Conservation (phyloP, 73 alveolate species). For the Blepharisma japonicum region DNA sequence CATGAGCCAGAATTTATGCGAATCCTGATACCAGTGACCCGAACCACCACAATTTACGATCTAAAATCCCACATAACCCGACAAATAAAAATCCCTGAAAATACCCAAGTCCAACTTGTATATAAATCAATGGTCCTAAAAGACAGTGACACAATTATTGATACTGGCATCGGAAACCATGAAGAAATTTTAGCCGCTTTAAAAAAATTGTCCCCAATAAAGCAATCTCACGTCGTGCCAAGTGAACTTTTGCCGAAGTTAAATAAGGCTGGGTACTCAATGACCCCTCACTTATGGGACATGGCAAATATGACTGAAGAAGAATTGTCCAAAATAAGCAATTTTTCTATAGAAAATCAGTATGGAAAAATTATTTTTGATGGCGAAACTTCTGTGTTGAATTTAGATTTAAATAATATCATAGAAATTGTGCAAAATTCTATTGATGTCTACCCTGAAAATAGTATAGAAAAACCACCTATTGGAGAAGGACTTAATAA, state of each 20-base stretch:
- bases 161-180: not conserved
- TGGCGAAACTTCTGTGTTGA: slow-evolving; percentile 15
- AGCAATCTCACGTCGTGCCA: not conserved
- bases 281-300: not conserved
- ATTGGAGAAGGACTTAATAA: slow-evolving; percentile 24
- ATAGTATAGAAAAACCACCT: slow-evolving; percentile 19
- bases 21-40: not conserved
- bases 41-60: not conserved
- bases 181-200: slow-evolving; percentile 10
- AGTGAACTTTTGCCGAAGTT: not conserved
- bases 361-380: slow-evolving; percentile 22
- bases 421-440: not conserved
- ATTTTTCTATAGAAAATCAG: not conserved
- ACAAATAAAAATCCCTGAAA: not conserved
- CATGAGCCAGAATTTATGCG: not conserved
- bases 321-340: not conserved
- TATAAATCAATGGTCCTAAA: not conserved
- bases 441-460: slow-evolving; percentile 19
- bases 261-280: not conserved
- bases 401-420: not conserved
- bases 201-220: not conserved
- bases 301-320: slow-evolving; percentile 19
- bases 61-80: not conserved
- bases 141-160: not conserved
- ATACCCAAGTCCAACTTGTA: not conserved